Evolutionary conservation across 2,329 filamentous ascomycete species (phyloP), one percentile per base, ranked within the genome.

Genomic region (Neonectria hederae): DNA sequence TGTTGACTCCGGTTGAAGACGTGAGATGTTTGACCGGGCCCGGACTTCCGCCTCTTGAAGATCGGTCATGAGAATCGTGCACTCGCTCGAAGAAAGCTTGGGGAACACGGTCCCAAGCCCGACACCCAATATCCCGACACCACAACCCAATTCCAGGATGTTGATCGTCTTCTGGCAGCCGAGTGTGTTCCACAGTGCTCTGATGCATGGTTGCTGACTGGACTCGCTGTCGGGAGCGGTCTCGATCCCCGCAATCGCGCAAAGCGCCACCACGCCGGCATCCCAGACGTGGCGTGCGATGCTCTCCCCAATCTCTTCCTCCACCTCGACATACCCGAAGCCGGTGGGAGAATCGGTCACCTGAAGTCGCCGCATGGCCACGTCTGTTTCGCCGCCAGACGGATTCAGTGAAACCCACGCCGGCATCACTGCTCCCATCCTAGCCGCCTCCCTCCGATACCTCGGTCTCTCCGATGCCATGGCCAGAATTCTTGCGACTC

Each of bases 271-370:
- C 10, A 88, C 76, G 0, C 86, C 86, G 1, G 82, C 86, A 56
- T 89, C 86, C 86, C 86, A 89, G 6, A 88, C 79, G 64, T 88
- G 86, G 3, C 86, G 82, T 0, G 86, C 86, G 59, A 89, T 88
- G 70, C 85, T 87, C 75, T 88, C 86, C 14, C 85, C 86, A 10
- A 88, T 82, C 56, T 87, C 85, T 64, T 89, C 87, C 57, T 85
- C 83, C 5, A 88, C 75, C 28, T 82, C 78, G 8, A 86, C 65
- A 10, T 66, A 69, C 0, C 74, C 69, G 2, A 74, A 49, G 17
- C 66, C 66, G 9, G 70, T 70, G 1, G 67, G 30, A 1, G 64
- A 65, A 1, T 71, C 72, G 6, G 69, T 74, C 35, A 78, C 53
- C 8, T 70, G 65, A 0, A 82, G 59, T 22, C 74, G 74, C 17